Evolutionary conservation across 495 filamentous ascomycete species (phyloP).

Genomic region (Podospora comata): DNA sequence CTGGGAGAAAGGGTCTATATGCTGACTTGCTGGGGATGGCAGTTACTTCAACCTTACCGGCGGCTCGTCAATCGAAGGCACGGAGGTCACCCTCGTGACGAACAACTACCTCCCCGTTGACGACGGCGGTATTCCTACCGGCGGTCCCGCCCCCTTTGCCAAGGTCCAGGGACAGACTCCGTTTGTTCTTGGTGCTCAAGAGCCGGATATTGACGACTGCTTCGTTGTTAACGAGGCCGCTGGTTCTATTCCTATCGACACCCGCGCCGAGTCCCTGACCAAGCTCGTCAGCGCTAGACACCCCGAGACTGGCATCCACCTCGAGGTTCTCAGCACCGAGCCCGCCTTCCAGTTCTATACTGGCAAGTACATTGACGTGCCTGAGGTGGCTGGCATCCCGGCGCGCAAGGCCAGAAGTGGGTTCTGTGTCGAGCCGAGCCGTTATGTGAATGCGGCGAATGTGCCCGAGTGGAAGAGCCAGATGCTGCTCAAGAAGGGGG

Average conservation of each 20-base stretch:
- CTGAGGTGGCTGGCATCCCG: constrained; percentile 60
- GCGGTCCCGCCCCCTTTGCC: constrained; percentile 53
- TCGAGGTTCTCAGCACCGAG: constrained; percentile 84
- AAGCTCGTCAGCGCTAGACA: constrained; percentile 67
- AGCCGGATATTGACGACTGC: constrained; percentile 84
- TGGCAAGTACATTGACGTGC: constrained; percentile 78
- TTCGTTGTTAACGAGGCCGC: constrained; percentile 71
- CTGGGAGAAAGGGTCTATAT: not conserved
- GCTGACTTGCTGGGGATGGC: constrained; percentile 10
- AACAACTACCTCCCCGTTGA: constrained; percentile 72
- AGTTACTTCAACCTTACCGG: constrained; percentile 90
- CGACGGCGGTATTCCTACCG: constrained; percentile 63
- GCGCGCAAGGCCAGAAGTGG: constrained; percentile 64
- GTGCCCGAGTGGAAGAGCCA: constrained; percentile 71
- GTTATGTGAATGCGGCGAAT: constrained; percentile 86
- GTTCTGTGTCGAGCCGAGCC: constrained; percentile 87
- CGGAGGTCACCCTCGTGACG: constrained; percentile 66
- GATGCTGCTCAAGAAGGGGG: constrained; percentile 73
- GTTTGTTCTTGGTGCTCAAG: constrained; percentile 64
- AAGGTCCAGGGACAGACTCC: constrained; percentile 59
- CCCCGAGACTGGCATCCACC: constrained; percentile 65
- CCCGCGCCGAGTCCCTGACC: constrained; percentile 60
- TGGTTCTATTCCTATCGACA: constrained; percentile 66
- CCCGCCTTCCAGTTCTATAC: constrained; percentile 97
- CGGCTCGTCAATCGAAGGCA: constrained; percentile 67